Evolutionary conservation across 257 asterid genomes (phyloP).

Genomic region (Solanum dulcamara): DNA sequence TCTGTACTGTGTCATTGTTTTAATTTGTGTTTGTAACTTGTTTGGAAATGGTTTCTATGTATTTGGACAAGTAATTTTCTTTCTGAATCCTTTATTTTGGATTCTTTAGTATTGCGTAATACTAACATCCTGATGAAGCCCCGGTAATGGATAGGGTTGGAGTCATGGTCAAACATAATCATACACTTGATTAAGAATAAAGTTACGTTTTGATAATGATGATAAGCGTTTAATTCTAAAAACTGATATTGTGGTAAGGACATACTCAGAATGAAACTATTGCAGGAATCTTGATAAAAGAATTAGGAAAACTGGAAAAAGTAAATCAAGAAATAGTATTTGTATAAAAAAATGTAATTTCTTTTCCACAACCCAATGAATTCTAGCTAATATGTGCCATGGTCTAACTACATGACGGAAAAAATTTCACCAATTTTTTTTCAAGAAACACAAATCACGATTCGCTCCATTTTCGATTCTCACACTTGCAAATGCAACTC

Average conservation of each 20-base stretch:
- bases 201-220: neutral
- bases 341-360: neutral
- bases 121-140: neutral
- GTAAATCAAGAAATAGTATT: neutral
- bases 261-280: neutral
- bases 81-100: neutral
- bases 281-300: neutral
- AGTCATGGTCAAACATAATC: neutral
- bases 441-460: neutral
- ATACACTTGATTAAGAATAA: neutral
- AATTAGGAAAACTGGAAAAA: neutral
- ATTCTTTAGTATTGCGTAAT: neutral
- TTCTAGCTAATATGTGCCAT: neutral
- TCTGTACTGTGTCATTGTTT: neutral
- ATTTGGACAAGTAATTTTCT: neutral
- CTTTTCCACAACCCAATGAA: neutral
- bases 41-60: neutral
- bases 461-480: constrained; percentile 23
- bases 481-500: constrained; percentile 61
- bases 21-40: neutral
- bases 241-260: too few species aligned
- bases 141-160: neutral
- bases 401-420: neutral
- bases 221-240: neutral
- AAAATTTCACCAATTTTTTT: neutral